Percentiles rank a stretch among this genome's conserved stretches.
phyloP scores from a whole-genome alignment of 768 basidiomycete species.

The Trametes maxima region DNA sequence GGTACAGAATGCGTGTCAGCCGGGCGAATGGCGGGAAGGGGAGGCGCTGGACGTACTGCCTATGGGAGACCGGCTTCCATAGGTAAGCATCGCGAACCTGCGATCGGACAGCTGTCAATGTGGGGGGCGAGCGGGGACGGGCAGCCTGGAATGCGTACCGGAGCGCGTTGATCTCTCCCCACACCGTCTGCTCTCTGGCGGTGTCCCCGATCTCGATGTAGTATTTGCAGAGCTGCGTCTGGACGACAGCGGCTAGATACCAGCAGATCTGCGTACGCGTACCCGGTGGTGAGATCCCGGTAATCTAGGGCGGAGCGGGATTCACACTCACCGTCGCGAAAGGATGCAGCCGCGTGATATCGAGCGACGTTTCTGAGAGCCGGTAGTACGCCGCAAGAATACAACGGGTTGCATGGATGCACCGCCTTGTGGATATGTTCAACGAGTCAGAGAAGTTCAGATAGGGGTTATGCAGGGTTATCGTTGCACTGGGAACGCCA shows the following conservation, averaged over 20 bases:
- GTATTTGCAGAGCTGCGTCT: slow-evolving; percentile 84
- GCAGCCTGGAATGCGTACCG: slow-evolving; percentile 47
- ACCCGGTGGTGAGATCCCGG: not conserved
- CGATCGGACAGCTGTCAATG: not conserved
- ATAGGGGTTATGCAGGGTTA: slow-evolving; percentile 85
- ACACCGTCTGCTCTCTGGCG: slow-evolving; percentile 72
- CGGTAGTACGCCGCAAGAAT: slow-evolving; percentile 78
- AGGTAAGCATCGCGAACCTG: slow-evolving; percentile 84
- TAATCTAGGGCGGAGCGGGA: not conserved
- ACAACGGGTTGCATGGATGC: slow-evolving; percentile 71
- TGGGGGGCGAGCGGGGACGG: not conserved
- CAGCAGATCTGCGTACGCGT: slow-evolving; percentile 76
- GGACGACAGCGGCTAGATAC: slow-evolving; percentile 88
- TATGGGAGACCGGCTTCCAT: slow-evolving; percentile 78
- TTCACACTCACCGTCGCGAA: slow-evolving; percentile 67
- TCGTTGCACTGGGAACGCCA: slow-evolving; percentile 62
- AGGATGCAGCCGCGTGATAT: slow-evolving; percentile 78
- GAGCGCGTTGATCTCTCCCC: slow-evolving; percentile 86
- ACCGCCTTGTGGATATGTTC: slow-evolving; percentile 69
- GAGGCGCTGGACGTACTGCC: slow-evolving; percentile 59
- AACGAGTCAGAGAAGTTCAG: slow-evolving; percentile 71
- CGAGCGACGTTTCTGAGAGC: slow-evolving; percentile 80
- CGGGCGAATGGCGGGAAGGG: not conserved
- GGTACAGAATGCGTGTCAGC: not conserved
- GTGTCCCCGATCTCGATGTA: slow-evolving; percentile 81